These are phyloP conservation scores for Diaporthe vexans DNA, from an alignment of 2,329 filamentous ascomycete genomes.

Conservation along the genomic window DNA sequence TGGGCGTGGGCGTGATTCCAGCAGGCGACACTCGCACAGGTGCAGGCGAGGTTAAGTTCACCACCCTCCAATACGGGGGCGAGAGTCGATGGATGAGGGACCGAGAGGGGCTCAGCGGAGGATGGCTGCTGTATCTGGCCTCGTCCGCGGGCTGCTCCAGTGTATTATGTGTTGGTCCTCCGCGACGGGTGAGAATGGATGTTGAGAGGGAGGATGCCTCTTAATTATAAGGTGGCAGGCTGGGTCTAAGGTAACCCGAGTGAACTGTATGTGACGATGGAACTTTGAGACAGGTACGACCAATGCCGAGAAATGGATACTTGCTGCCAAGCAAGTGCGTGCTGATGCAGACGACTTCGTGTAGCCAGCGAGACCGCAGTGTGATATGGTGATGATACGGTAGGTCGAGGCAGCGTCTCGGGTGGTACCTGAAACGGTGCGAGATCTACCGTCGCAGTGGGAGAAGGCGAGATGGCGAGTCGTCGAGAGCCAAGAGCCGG, in stretches of 20 bases:
- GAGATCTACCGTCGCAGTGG: conserved; percentile 9
- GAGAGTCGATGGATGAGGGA: conserved; percentile 11
- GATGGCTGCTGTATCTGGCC: conserved; percentile 17
- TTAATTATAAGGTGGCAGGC: neutral
- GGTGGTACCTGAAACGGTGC: conserved; percentile 33
- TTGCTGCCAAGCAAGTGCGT: conserved; percentile 40
- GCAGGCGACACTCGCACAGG: conserved; percentile 10
- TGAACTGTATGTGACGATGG: conserved; percentile 32
- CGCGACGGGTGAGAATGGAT: neutral
- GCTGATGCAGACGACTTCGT: conserved; percentile 34
- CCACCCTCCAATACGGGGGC: conserved; percentile 32
- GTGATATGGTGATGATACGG: conserved; percentile 27
- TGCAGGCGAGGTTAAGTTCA: conserved; percentile 27
- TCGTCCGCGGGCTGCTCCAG: neutral
- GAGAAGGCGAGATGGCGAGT: conserved; percentile 30
- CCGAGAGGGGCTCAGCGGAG: conserved; percentile 27
- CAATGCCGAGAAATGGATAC: conserved; percentile 38
- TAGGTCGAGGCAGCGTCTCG: conserved; percentile 23
- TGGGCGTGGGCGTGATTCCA: conserved; percentile 13
- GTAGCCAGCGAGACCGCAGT: conserved; percentile 27
- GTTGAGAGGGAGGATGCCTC: conserved; percentile 3
- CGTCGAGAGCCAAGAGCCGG: conserved; percentile 32
- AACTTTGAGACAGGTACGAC: conserved; percentile 25
- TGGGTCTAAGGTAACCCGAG: conserved; percentile 1
- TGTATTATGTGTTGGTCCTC: neutral